These are phyloP conservation scores for Aspergillus neotritici DNA, from an alignment of 2,329 filamentous ascomycete species.

Conservation along the genomic window DNA sequence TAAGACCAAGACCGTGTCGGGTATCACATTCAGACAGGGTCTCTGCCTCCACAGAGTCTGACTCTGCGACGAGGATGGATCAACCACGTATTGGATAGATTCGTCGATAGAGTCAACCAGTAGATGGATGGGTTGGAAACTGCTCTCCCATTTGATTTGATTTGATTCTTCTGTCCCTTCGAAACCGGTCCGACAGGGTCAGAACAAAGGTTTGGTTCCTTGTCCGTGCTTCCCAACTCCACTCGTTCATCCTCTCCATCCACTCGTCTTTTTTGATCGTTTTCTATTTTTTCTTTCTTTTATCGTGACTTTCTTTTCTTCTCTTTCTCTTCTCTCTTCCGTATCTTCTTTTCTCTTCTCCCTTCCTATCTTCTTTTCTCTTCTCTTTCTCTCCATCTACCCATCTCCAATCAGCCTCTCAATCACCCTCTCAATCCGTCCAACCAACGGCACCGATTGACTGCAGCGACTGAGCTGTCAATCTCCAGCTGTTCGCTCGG, in stretches of 20 bases:
- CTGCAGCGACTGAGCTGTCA: constrained; percentile 17
- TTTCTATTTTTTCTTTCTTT: not conserved
- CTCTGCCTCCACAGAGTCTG: not conserved
- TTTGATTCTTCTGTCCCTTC: not conserved
- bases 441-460: constrained; percentile 25
- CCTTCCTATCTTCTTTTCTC: constrained; percentile 1
- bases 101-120: no score
- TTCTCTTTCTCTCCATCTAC: not conserved
- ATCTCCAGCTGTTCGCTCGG: constrained; percentile 12
- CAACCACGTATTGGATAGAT: not conserved
- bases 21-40: no score
- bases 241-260: not conserved
- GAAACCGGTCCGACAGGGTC: not conserved
- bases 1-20: not conserved
- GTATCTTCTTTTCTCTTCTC: constrained; percentile 1
- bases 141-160: no score
- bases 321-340: constrained; percentile 5
- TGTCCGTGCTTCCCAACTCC: constrained; percentile 1
- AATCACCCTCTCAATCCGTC: constrained; percentile 14
- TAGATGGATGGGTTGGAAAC: no score
- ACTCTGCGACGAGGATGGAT: not conserved
- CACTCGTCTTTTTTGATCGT: constrained; percentile 5
- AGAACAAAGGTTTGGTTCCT: not conserved
- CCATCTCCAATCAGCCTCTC: constrained; percentile 6
- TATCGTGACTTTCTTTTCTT: constrained; percentile 3